These are phyloP conservation scores for Arthrobotrys musiformis DNA, from an alignment of 2,329 filamentous ascomycete genomes.

Conservation along the genomic window DNA sequence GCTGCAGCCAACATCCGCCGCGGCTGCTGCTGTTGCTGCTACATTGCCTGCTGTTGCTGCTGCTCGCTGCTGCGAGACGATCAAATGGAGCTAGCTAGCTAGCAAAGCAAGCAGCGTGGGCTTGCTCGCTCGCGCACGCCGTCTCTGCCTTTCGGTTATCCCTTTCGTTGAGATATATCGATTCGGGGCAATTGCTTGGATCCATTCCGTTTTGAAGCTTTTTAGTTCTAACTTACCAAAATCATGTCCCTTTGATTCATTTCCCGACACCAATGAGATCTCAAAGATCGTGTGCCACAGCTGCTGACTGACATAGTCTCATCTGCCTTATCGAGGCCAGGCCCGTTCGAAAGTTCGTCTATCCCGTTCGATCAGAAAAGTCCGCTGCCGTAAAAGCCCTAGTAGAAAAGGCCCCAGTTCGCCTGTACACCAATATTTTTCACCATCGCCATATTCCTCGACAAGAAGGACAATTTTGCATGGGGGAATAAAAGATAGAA, in stretches of 20 bases:
- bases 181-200: conserved; percentile 22
- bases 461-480: conserved; percentile 30
- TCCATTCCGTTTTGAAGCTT: conserved; percentile 48
- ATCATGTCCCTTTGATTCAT: conserved; percentile 50
- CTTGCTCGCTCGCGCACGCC: conserved; percentile 22
- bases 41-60: conserved; percentile 16
- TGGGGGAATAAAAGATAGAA: conserved; percentile 20
- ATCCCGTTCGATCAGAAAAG: conserved; percentile 43
- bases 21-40: conserved; percentile 20
- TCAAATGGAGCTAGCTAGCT: conserved; percentile 32
- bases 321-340: conserved; percentile 45
- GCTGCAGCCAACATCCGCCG: conserved; percentile 46
- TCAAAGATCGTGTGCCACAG: conserved; percentile 49
- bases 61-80: conserved; percentile 17
- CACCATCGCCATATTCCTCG: conserved; percentile 35
- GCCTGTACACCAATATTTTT: conserved; percentile 20
- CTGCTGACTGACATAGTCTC: conserved; percentile 52
- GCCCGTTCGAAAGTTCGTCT: conserved; percentile 44
- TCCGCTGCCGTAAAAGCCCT: conserved; percentile 43
- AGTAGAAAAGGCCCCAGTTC: conserved; percentile 46
- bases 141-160: conserved; percentile 35
- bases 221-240: conserved; percentile 38
- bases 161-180: conserved; percentile 53
- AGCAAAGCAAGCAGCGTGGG: background rate
- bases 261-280: conserved; percentile 54